Evolutionary conservation across 768 basidiomycete genomes (phyloP).

Genomic region (Tylopilus intermedius): DNA sequence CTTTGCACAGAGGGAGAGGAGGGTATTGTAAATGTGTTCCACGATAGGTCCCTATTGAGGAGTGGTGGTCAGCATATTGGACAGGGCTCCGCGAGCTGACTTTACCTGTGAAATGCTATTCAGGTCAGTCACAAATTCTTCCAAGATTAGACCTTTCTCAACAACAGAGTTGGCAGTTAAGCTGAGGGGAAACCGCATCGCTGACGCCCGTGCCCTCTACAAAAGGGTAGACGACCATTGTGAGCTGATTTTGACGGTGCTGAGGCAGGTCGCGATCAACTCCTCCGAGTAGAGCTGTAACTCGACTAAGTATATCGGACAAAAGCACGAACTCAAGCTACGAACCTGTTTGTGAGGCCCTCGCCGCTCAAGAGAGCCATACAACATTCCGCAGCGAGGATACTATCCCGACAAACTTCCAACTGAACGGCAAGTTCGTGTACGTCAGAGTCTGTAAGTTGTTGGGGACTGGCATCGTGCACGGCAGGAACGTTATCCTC

Average conservation of each 20-base stretch:
- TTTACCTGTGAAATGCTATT: too few relatives aligned
- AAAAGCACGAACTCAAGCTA: neutral
- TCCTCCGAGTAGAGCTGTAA: constrained; percentile 89
- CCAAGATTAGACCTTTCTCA: neutral
- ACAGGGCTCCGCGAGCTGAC: neutral
- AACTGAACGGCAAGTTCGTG: constrained; percentile 49
- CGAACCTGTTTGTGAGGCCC: constrained; percentile 76
- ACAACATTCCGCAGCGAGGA: constrained; percentile 80
- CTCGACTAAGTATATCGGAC: neutral
- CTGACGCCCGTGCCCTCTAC: constrained; percentile 60
- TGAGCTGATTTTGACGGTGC: constrained; percentile 75
- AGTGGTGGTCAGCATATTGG: neutral
- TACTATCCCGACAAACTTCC: constrained; percentile 64
- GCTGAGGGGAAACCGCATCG: constrained; percentile 28
- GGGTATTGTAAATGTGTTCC: constrained; percentile 74
- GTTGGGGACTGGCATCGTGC: constrained; percentile 14
- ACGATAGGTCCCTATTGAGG: constrained; percentile 56
- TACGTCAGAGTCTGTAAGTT: constrained; percentile 44
- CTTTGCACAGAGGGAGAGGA: constrained; percentile 70
- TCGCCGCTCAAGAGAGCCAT: constrained; percentile 75
- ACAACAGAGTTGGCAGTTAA: too few relatives aligned
- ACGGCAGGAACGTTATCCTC: neutral
- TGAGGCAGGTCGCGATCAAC: constrained; percentile 76
- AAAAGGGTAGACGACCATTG: constrained; percentile 78
- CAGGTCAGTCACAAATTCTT: constrained; percentile 55